phyloP scores from a whole-genome alignment of 805 yeast species.

The Kluyveromyces wickerhamii region DNA sequence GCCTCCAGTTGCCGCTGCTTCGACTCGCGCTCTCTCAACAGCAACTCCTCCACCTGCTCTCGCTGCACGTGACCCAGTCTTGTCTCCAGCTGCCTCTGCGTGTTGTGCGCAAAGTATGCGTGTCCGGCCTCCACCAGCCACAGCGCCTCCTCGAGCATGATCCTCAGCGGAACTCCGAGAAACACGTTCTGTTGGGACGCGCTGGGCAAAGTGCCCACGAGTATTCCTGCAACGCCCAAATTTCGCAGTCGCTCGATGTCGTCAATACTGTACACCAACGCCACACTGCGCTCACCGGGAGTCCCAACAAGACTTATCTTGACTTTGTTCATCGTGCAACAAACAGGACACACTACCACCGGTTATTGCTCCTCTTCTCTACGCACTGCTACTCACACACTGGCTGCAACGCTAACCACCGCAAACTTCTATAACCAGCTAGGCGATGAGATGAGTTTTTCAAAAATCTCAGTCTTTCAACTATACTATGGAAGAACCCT shows the following conservation, averaged over 20 bases:
- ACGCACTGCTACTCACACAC: no score
- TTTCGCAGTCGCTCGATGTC: slow-evolving; percentile 48
- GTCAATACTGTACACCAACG: slow-evolving; percentile 51
- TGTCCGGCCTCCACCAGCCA: slow-evolving; percentile 45
- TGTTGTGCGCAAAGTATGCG: slow-evolving; percentile 24
- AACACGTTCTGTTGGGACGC: slow-evolving; percentile 95
- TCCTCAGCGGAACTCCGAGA: slow-evolving; percentile 71
- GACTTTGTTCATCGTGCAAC: no score
- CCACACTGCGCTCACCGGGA: slow-evolving; percentile 26
- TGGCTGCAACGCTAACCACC: no score
- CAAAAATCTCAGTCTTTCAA: no score
- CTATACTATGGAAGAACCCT: no score
- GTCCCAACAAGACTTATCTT: slow-evolving; percentile 30
- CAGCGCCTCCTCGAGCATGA: slow-evolving; percentile 64
- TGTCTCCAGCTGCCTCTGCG: neutral
- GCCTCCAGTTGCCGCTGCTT: neutral
- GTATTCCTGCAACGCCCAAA: slow-evolving; percentile 64
- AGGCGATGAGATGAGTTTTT: no score
- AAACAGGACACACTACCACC: no score
- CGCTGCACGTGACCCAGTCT: neutral
- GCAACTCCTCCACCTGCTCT: neutral
- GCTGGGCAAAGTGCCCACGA: slow-evolving; percentile 75
- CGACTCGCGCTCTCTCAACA: neutral
- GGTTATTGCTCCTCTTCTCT: no score
- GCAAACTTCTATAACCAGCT: no score